Evolutionary conservation across 2,329 filamentous ascomycete species (phyloP).

Genomic region (Cladosporium austrohemisphaericum): DNA sequence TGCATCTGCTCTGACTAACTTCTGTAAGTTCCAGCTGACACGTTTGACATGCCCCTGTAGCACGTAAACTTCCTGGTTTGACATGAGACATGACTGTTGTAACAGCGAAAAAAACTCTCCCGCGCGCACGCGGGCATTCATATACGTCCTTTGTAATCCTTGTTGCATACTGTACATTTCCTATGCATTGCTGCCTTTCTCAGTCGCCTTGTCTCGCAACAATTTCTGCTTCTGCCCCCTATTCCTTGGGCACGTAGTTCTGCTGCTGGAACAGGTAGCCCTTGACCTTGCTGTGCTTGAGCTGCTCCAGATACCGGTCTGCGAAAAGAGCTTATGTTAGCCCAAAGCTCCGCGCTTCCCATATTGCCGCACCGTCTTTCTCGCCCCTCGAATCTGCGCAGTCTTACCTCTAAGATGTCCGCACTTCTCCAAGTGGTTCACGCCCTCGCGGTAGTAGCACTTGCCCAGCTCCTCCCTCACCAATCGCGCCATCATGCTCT

Average conservation of each 20-base stretch:
- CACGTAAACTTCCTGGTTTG: too few relatives aligned
- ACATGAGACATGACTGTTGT: too few relatives aligned
- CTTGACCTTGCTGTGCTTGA: conserved; percentile 72
- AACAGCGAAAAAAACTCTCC: conserved; percentile 2
- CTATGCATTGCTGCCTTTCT: background rate
- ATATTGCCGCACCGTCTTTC: background rate
- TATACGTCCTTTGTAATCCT: conserved; percentile 7
- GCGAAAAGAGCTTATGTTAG: conserved; percentile 16
- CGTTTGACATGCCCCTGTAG: too few relatives aligned
- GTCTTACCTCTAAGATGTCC: conserved; percentile 72
- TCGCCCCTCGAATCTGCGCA: background rate
- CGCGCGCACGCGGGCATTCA: conserved; percentile 13
- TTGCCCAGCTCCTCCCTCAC: conserved; percentile 80
- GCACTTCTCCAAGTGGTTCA: conserved; percentile 87
- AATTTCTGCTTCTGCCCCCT: background rate
- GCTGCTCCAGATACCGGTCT: conserved; percentile 76
- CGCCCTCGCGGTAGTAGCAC: conserved; percentile 79
- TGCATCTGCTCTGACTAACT: too few relatives aligned
- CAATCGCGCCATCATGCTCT: conserved; percentile 81
- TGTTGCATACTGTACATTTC: conserved; percentile 15
- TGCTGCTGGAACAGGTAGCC: conserved; percentile 77
- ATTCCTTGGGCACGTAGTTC: conserved; percentile 61
- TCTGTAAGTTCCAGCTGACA: too few relatives aligned
- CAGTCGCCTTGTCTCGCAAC: background rate
- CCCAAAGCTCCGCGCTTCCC: background rate